phyloP scores from a whole-genome alignment of 768 basidiomycete species.

The Lactarius vividus region DNA sequence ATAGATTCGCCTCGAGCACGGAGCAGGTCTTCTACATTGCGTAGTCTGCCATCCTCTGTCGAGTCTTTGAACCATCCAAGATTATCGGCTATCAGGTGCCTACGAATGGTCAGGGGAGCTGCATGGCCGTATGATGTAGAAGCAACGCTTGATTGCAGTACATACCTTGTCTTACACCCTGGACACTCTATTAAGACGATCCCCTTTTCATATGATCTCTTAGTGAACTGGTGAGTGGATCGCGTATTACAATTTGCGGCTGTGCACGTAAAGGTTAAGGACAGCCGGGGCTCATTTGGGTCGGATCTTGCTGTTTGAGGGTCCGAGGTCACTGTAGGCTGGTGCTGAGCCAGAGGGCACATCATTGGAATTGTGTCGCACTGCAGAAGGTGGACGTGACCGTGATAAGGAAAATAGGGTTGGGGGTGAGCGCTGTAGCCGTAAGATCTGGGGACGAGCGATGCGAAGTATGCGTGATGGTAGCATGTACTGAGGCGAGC shows the following conservation, averaged over 20 bases:
- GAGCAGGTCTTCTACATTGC: conserved; percentile 82
- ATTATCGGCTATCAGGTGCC: conserved; percentile 87
- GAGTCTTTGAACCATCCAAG: conserved; percentile 89
- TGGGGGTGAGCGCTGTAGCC: neutral
- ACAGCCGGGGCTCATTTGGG: conserved; percentile 57
- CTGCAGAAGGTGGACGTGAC: conserved; percentile 4
- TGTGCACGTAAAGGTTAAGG: conserved; percentile 85
- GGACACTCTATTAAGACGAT: conserved; percentile 93
- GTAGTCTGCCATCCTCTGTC: conserved; percentile 66
- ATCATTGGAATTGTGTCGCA: conserved; percentile 14
- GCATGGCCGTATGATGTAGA: neutral
- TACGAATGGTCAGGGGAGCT: conserved; percentile 31
- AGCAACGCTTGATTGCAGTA: conserved; percentile 10
- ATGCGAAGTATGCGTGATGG: conserved; percentile 14
- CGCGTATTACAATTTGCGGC: conserved; percentile 69
- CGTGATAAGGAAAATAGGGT: neutral
- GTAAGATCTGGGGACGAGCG: conserved; percentile 6
- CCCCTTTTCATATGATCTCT: conserved; percentile 79
- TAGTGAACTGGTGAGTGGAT: conserved; percentile 86
- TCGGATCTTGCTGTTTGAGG: conserved; percentile 34
- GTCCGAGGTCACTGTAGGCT: neutral
- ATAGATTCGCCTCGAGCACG: conserved; percentile 77
- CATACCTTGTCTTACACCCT: conserved; percentile 81
- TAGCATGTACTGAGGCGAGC: conserved; percentile 5
- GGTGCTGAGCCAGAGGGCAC: conserved; percentile 14